Base-by-base conservation (phyloP, 805 yeast genomes). In the Saccharomycopsis fodiens region DNA sequence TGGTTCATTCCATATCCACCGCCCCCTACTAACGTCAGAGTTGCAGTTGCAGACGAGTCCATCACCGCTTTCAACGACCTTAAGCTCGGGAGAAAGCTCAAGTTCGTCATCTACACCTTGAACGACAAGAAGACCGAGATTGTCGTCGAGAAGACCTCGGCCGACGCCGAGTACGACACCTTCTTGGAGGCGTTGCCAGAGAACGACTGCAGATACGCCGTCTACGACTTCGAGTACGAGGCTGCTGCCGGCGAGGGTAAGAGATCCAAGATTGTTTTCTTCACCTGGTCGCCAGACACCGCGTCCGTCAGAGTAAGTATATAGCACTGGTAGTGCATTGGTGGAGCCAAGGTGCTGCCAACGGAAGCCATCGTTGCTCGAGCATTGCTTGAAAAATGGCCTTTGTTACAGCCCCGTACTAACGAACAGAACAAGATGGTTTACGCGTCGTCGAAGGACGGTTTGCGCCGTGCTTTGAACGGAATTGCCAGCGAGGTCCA, bases 221-320 rank as follows among this genome's bases (percentile, higher is more conserved):
- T 93, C 47, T 93, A 87, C 70, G 97, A 91, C 70, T 91, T 93
- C 59, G 97, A 91, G 72, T 93, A 89, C 69, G 95, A 88, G 67
- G 71, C 86, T 50, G 78, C 83, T 55, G 79, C 77, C 43, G 89
- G 87, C 58, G 97, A 91, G 69, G 98, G 98, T 65, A 88, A 87
- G 76, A 85, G 95, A 74, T 77, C 81, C 55, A 80, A 78, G 65
- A 74, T 79, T 53, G 72, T 78, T 37, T 70, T 79, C 71, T 68
- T 70, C 73, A 85, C 93, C 56, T 93, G 98, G 98, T 81, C 97
- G 52, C 98, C 98, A 60, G 98, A 93, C 65, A 86, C 95, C 52
- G 96, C 97, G 45, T 87, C 93, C 52, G 81, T 93, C 60, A 84
- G 94, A 74, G 50, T 45, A 49, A 39, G 52, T 48, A 23, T 29